phyloP scores from a whole-genome alignment of 2,329 filamentous ascomycete genomes.

The Fusarium sp. region DNA sequence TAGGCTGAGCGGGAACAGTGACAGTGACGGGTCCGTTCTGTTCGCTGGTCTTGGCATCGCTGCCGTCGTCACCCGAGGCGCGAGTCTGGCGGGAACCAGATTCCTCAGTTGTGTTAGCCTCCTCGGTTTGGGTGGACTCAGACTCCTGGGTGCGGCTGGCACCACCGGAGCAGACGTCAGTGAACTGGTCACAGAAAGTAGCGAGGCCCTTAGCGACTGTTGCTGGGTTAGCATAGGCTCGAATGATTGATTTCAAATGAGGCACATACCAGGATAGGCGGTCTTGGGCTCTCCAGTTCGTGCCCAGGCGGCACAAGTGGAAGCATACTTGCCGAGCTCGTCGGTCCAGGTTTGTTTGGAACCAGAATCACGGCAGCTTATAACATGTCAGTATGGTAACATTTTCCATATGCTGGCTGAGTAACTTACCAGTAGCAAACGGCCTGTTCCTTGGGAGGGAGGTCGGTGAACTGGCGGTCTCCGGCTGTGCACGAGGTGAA shows the following conservation, averaged over 20 bases:
- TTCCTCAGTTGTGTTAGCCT: constrained; percentile 25
- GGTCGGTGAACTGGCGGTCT: constrained; percentile 45
- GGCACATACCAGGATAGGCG: constrained; percentile 45
- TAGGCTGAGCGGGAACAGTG: constrained; percentile 5
- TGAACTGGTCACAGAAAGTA: constrained; percentile 50
- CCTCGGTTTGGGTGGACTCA: constrained; percentile 7
- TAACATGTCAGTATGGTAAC: constrained; percentile 24
- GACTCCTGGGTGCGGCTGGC: constrained; percentile 22
- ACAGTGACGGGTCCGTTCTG: constrained; percentile 40
- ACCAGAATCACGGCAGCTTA: constrained; percentile 43
- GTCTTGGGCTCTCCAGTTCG: constrained; percentile 46
- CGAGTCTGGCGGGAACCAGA: constrained; percentile 14
- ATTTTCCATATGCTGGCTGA: not conserved
- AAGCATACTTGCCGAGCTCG: constrained; percentile 49
- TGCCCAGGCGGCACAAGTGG: constrained; percentile 52
- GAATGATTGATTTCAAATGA: not conserved
- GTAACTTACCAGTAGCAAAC: constrained; percentile 52
- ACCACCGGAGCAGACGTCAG: constrained; percentile 45
- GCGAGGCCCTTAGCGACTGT: constrained; percentile 50
- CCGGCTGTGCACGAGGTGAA: constrained; percentile 47
- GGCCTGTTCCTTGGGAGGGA: constrained; percentile 49
- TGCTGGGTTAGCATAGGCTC: constrained; percentile 26
- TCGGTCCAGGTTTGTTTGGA: constrained; percentile 49
- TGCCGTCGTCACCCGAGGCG: not conserved
- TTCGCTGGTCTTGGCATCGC: constrained; percentile 19